Evolutionary conservation across 1,284 basidiomycete genomes (phyloP).

Genomic region (Anthracocystis walkeri): DNA sequence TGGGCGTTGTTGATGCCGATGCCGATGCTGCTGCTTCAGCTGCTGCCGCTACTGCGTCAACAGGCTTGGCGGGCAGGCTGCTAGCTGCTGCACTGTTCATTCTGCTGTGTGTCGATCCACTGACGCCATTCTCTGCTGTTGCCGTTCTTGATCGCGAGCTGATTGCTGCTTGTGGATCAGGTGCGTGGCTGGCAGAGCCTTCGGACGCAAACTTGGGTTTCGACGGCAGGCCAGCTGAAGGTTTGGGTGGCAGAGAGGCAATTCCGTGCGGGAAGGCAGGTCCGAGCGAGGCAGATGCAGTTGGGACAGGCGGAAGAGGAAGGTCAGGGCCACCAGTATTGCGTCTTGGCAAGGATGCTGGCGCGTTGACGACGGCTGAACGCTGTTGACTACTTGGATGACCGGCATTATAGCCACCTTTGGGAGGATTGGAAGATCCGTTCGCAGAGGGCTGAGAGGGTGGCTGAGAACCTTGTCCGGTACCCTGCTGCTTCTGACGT

Average conservation of each 20-base stretch:
- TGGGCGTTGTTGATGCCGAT: constrained; percentile 1
- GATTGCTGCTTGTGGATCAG: not conserved
- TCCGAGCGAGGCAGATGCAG: constrained; percentile 14
- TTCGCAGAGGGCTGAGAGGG: constrained; percentile 15
- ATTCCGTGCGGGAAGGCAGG: constrained; percentile 32
- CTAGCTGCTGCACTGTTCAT: constrained; percentile 23
- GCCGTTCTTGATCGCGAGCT: constrained; percentile 21
- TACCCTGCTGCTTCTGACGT: constrained; percentile 35
- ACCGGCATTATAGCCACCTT: not conserved
- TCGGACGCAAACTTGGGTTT: constrained; percentile 31
- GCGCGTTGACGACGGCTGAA: not conserved
- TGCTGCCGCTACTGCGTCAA: constrained; percentile 35
- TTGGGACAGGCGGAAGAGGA: constrained; percentile 15
- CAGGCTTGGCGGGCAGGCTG: constrained; percentile 39
- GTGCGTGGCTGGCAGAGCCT: not conserved
- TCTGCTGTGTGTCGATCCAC: constrained; percentile 18
- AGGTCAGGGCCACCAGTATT: constrained; percentile 6
- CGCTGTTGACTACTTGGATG: constrained; percentile 15
- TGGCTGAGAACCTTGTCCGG: constrained; percentile 10
- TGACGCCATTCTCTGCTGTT: constrained; percentile 13
- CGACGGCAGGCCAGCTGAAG: constrained; percentile 32
- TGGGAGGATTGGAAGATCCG: constrained; percentile 4
- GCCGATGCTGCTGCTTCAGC: constrained; percentile 15
- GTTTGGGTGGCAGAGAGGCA: constrained; percentile 32
- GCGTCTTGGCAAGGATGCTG: constrained; percentile 18